Conservation (phyloP, 495 filamentous ascomycete genomes). For the Rostrohypoxylon terebratum region DNA sequence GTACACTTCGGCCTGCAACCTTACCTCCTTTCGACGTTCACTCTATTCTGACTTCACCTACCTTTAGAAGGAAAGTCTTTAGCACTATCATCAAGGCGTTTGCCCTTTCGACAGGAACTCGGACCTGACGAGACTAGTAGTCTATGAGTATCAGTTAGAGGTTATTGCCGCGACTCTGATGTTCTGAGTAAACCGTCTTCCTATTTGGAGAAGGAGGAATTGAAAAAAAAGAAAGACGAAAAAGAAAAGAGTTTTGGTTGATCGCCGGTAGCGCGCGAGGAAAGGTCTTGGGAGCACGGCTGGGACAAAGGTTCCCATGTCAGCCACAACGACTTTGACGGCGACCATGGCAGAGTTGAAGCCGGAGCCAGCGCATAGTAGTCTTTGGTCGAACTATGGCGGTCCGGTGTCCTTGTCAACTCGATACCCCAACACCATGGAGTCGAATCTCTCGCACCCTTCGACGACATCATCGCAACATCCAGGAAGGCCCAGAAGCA, state of each 20-base stretch:
- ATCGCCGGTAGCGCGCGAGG: conserved; percentile 44
- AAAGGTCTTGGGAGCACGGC: conserved; percentile 40
- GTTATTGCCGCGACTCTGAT: conserved; percentile 36
- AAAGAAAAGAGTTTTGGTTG: conserved; percentile 22
- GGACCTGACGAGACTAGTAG: conserved; percentile 34
- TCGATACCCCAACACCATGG: conserved; percentile 58
- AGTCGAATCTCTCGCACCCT: conserved; percentile 54
- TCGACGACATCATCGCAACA: conserved; percentile 56
- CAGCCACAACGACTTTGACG: conserved; percentile 65
- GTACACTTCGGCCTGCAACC: conserved; percentile 61
- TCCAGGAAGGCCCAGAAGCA: conserved; percentile 59
- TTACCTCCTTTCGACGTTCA: conserved; percentile 53
- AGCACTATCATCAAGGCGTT: conserved; percentile 35
- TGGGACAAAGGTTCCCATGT: conserved; percentile 62
- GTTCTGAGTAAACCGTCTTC: conserved; percentile 36
- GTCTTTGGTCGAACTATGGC: conserved; percentile 65
- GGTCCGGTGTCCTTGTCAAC: conserved; percentile 60
- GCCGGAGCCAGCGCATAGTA: conserved; percentile 62
- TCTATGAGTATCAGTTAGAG: conserved; percentile 35
- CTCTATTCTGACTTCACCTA: conserved; percentile 57
- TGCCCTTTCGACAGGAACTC: conserved; percentile 41
- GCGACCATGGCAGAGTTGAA: conserved; percentile 68
- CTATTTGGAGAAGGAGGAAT: conserved; percentile 35
- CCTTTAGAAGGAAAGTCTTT: conserved; percentile 45
- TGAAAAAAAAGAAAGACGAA: conserved; percentile 19